Evolutionary conservation across 257 asterid species (phyloP), one percentile per base, ranked within the genome.

Genomic region (Solanum etuberosum): DNA sequence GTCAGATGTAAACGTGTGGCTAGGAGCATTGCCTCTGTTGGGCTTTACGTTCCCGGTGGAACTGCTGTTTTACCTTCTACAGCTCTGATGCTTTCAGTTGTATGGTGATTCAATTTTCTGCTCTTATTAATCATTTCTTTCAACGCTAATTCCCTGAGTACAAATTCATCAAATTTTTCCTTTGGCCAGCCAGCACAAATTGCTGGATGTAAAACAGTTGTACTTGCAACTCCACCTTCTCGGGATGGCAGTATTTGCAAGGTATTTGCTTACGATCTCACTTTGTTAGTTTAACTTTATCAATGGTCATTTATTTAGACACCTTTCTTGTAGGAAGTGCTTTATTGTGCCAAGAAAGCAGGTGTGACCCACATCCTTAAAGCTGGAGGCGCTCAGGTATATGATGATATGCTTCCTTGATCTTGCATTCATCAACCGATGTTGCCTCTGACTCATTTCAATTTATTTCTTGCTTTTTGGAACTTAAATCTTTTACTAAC

Each of bases 381-480:
- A 94, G 99, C 98, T 86, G 99, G 99, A 89, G 99, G 99, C 37
- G 99, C 99, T 90, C 99, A 97, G 98, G 99, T 95, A 67, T 72
- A 92, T 70, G 46, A 63, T 80, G 42, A 29, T 80, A 46, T 10
- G 7, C 42, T 46, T 80, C 84, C 61, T 29, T 80, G 68, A 34
- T 80, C 42, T 46, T 46, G 65, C 37, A 9, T 42, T 80, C 40
- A 27, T 46, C 67, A 46, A 1, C 6, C 40, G 21, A 46, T 32
- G 18, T 43, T 38, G 84, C 65, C 0, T 27, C n/a, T 80, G 37
- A 5, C 6, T 27, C 42, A 80, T 80, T 43, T 27, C 54, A 80
- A 2, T 80, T 46, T 27, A 5, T 46, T 46, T 57, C 88, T 83
- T 82, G 29, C 14, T 46, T 80, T 78, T 48, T 29, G 42, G 4